Conservation (phyloP, 2,329 filamentous ascomycete genomes). For the Phialocephala subalpina region DNA sequence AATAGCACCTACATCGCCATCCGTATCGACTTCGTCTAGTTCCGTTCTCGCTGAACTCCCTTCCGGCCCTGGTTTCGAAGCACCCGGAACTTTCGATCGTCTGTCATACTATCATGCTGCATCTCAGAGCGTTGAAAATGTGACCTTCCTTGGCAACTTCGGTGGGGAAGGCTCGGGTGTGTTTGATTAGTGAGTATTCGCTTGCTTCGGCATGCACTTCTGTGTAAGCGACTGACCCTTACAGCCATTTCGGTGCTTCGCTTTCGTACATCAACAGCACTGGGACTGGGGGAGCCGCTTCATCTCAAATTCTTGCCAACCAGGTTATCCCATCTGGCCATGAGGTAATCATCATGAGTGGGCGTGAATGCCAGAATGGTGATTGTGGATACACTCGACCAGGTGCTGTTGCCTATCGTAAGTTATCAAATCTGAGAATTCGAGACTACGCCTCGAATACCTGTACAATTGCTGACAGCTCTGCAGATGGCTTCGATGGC, state of each 20-base stretch:
- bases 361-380: conserved; percentile 54
- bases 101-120: conserved; percentile 57
- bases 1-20: background rate
- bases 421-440: conserved; percentile 29
- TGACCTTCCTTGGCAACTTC: conserved; percentile 66
- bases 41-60: background rate
- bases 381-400: conserved; percentile 57
- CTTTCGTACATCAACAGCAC: conserved; percentile 61
- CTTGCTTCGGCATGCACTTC: too few relatives aligned
- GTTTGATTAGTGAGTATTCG: conserved; percentile 55
- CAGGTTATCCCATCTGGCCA: conserved; percentile 54
- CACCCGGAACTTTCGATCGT: conserved; percentile 47
- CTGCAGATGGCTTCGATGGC: conserved; percentile 69
- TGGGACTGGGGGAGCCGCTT: conserved; percentile 53
- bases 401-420: conserved; percentile 58
- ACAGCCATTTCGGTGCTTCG: conserved; percentile 61
- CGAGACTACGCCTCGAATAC: too few relatives aligned
- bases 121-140: conserved; percentile 53
- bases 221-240: conserved; percentile 17
- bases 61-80: background rate
- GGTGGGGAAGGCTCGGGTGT: conserved; percentile 63
- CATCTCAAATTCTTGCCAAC: conserved; percentile 58
- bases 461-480: background rate
- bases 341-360: conserved; percentile 60
- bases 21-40: background rate